These are phyloP conservation scores for Thelonectria rubi DNA, from an alignment of 2,329 filamentous ascomycete genomes.

Conservation along the genomic window DNA sequence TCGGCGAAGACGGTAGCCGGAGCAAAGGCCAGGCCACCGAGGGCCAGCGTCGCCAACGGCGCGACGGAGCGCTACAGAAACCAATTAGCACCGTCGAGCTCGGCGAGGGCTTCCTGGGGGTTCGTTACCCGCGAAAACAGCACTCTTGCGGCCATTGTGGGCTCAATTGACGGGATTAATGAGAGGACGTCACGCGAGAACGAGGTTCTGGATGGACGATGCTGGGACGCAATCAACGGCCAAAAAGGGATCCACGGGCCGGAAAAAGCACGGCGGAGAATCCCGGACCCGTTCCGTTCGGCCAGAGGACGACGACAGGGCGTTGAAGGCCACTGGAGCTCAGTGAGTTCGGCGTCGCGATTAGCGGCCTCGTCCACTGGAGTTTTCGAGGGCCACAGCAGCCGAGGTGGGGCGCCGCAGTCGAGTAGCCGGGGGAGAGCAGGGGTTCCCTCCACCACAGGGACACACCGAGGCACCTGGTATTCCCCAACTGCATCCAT, in stretches of 20 bases:
- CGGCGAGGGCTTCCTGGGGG: conserved; percentile 15
- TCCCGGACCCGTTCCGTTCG: conserved; percentile 37
- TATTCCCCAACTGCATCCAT: conserved; percentile 16
- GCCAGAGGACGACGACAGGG: conserved; percentile 25
- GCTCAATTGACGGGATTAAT: conserved; percentile 56
- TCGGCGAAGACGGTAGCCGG: conserved; percentile 63
- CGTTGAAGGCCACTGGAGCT: background rate
- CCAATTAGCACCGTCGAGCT: conserved; percentile 43
- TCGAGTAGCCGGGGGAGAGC: conserved; percentile 18
- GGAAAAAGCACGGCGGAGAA: conserved; percentile 44
- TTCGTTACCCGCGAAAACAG: conserved; percentile 63
- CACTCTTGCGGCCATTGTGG: conserved; percentile 68
- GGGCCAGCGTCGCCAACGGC: conserved; percentile 62
- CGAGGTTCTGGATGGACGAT: conserved; percentile 36
- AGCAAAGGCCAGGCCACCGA: conserved; percentile 58
- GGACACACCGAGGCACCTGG: conserved; percentile 12
- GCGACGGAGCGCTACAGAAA: conserved; percentile 58
- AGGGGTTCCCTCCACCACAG: conserved; percentile 17
- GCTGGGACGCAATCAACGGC: conserved; percentile 29
- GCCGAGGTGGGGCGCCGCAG: conserved; percentile 5
- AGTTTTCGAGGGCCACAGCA: background rate
- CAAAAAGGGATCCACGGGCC: conserved; percentile 31
- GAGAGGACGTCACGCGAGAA: conserved; percentile 41
- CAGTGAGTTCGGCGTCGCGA: conserved; percentile 3
- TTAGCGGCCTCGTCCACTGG: conserved; percentile 9